Evolutionary conservation across 2,329 filamentous ascomycete genomes (phyloP), one percentile per base, ranked within the genome.

Genomic region (Beauveria sp.): DNA sequence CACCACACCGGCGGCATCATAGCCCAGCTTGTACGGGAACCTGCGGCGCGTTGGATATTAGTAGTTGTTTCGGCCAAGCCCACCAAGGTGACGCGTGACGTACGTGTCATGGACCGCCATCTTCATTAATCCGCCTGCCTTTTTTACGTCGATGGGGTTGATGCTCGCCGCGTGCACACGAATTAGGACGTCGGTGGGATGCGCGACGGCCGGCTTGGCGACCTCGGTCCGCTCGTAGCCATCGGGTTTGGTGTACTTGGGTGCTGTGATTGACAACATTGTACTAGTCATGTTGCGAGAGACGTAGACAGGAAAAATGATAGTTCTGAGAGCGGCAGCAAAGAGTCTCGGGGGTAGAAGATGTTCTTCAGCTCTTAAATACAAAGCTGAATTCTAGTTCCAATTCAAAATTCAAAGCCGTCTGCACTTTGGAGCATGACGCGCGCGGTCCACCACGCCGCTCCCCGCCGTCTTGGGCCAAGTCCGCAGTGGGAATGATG

Each of bases 81-180:
- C 34, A 38, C 34, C 34, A 5, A 1, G 38, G 14, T 12, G 12
- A 2, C 10, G 28, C 24, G 16, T 45, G 9, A 57, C 71, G 59
- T 64, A 75, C 73, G 64, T 40, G 50, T 75, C 73, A 50, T 69
- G 66, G 3, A 73, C 12, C 7, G 69, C 69, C 12, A 69, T 16
- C 53, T 76, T 77, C 43, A 75, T 61, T 1, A 69, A 63, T 0
- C 76, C 76, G 18, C 67, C 67, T 0, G 76, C 77, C 57, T 72
- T 73, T 63, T 76, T 76, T 4, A 79, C 71, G 67, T 80, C 78
- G 3, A 79, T 68, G 1, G 78, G 76, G 63, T 81, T 80, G 46
- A 80, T 69, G 51, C 73, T 74, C 1, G 77, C 77, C 3, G 77
- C 77, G 59, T 77, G 69, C 9, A 80, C 75, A 53, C 70, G 73